phyloP scores from a whole-genome alignment of 106 monocot genomes.

The Acorus calamus region DNA sequence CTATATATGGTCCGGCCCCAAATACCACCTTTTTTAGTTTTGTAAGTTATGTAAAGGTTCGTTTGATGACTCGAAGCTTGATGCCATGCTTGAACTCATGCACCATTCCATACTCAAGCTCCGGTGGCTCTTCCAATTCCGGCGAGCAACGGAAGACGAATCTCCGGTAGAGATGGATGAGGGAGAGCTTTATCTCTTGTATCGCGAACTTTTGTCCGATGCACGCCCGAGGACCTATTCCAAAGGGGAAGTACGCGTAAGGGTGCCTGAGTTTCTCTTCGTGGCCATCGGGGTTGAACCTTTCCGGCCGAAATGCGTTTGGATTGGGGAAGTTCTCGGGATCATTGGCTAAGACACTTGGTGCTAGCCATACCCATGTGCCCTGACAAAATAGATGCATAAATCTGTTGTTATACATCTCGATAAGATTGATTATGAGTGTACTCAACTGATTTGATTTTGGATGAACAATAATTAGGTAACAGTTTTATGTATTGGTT shows the following conservation, averaged over 20 bases:
- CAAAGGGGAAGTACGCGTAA: slow-evolving; percentile 42
- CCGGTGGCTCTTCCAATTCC: slow-evolving; percentile 24
- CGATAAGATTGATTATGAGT: no score
- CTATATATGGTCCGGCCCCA: no score
- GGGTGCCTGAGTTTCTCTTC: slow-evolving; percentile 34
- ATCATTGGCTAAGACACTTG: slow-evolving; percentile 31
- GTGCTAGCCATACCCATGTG: slow-evolving; percentile 51
- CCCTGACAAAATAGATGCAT: no score
- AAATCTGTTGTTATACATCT: no score
- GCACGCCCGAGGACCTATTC: slow-evolving; percentile 35
- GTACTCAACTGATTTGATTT: no score
- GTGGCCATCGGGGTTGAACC: slow-evolving; percentile 24
- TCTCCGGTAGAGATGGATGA: slow-evolving; percentile 27
- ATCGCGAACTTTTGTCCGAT: slow-evolving; percentile 31
- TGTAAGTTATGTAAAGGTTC: neutral
- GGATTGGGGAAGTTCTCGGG: slow-evolving; percentile 36
- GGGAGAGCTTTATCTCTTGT: slow-evolving; percentile 34
- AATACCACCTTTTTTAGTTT: no score
- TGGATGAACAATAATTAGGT: no score
- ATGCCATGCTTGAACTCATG: slow-evolving; percentile 27
- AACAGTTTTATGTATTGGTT: no score
- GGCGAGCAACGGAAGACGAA: slow-evolving; percentile 33
- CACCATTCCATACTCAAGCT: slow-evolving; percentile 25
- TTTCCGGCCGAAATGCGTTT: slow-evolving; percentile 28
- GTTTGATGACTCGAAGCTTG: slow-evolving; percentile 16